A percentile compares a stretch with the other conserved stretches of the same genome.
Evolutionary conservation across 148 eudicot genomes (phyloP).

Genomic region (Dysphania ambrosioides): DNA sequence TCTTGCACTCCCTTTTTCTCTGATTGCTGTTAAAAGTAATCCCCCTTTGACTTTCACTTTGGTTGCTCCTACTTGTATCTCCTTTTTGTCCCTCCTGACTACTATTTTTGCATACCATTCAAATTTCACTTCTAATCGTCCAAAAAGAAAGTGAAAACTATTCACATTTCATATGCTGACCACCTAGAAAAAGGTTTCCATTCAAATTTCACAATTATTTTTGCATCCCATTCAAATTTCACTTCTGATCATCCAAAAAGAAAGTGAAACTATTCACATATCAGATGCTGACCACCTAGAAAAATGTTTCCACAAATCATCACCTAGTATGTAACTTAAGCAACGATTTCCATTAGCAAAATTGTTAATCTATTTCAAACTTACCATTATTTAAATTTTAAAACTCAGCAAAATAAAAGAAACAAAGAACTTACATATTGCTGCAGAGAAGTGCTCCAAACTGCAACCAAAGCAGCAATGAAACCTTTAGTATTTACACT

Average conservation of each 20-base stretch:
- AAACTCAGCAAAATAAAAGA: conserved; percentile 3
- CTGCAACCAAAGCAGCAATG: conserved; percentile 79
- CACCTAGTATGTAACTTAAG: not conserved
- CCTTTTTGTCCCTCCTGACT: not conserved
- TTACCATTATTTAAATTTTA: not conserved
- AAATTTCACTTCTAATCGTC: not conserved
- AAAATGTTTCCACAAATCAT: not conserved
- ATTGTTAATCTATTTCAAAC: too few species aligned
- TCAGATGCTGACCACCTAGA: not conserved
- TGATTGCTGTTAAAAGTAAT: not conserved
- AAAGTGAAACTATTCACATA: not conserved
- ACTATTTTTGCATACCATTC: not conserved
- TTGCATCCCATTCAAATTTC: not conserved
- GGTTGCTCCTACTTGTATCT: not conserved
- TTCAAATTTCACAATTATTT: too few species aligned
- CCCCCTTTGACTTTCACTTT: not conserved
- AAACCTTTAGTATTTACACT: conserved; percentile 88
- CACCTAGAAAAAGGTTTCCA: not conserved
- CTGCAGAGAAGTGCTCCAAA: conserved; percentile 86
- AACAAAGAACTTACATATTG: conserved; percentile 69
- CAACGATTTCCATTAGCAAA: not conserved
- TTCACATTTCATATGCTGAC: not conserved
- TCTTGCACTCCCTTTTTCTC: not conserved
- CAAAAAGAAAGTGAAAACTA: not conserved
- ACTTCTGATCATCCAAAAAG: not conserved